These are phyloP conservation scores for Chalaropsis ovoidea DNA, from an alignment of 2,329 filamentous ascomycete genomes.

Conservation along the genomic window DNA sequence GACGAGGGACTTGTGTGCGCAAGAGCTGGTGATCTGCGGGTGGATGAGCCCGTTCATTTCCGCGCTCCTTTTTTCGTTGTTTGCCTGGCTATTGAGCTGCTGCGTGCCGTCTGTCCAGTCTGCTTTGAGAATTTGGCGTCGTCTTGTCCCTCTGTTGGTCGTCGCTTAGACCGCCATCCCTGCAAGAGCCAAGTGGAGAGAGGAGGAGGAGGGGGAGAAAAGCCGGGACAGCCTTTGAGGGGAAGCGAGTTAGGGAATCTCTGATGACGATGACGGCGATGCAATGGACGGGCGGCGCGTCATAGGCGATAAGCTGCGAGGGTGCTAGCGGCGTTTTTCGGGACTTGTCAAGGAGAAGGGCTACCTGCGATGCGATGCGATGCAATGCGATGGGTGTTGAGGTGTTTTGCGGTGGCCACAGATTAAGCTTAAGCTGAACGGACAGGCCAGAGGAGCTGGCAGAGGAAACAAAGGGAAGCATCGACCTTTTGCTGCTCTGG, in stretches of 20 bases:
- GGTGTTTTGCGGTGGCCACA: background rate
- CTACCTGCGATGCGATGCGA: background rate
- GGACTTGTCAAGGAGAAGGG: background rate
- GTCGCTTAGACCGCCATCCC: background rate
- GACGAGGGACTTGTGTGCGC: background rate
- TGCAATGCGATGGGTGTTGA: background rate
- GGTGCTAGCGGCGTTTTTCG: background rate
- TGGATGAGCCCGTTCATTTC: background rate
- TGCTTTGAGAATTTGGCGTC: background rate
- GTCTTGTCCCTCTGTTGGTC: background rate
- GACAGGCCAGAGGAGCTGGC: no score
- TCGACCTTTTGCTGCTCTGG: background rate
- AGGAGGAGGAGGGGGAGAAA: background rate
- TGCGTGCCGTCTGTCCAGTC: background rate
- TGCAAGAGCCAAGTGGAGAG: background rate
- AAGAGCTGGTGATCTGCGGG: background rate
- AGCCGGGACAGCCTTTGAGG: constrained; percentile 1
- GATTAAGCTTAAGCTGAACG: constrained; percentile 10
- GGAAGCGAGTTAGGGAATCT: background rate
- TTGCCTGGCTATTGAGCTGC: background rate
- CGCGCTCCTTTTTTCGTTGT: background rate
- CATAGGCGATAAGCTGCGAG: background rate
- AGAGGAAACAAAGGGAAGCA: background rate
- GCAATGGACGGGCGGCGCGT: background rate
- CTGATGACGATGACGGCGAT: background rate